Evolutionary conservation across 306 rosid genomes (phyloP), one percentile per base, ranked within the genome.

Genomic region (Corylus americana): DNA sequence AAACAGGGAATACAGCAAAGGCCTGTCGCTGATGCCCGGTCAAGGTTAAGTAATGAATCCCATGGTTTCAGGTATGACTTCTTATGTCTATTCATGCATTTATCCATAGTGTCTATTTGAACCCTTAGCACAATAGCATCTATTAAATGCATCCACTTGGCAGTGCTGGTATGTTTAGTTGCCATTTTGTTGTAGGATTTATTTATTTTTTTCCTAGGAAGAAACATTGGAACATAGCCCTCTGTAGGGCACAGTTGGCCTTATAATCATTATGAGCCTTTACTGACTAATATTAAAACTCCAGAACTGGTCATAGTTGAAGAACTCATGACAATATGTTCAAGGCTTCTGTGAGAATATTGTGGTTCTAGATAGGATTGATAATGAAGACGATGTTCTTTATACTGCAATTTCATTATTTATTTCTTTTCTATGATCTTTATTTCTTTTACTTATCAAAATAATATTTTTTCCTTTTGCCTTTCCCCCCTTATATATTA

Each of bases 1-100:
- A 95, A 92, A 85, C 98, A 89, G 85, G 96, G 97, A 85, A 81
- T 88, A 81, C 96, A 85, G 78, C 98, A 95, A 83, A 88, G 98
- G 77, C 89, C 87, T 67, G 88, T 79, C 74, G 67, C 90, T 81
- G 98, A 95, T 91, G 80, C 88, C 73, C 91, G 98, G 80, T 91
- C 94, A 8, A 93, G 94, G 86, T 75, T 87, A 86, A 88, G 86
- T 73, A 90, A 84, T 79, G 98, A 95, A 81, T 87, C 92, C 79
- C 97, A 90, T 90, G 89, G 94, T 75, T 95, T 90, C 83, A 95
- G 98, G 98, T 95, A 86, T 79, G 89, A 78, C 85, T 54, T 83
- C 71, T 66, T 51, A 55, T 49, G 54, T 39, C 31, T 12, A 7
- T 63, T 25, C 63, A 53, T 48, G 53, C 72, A 2, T 78, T 68